Base-by-base conservation (phyloP, 2,329 filamentous ascomycete genomes). In the Hypocreales sp. region DNA sequence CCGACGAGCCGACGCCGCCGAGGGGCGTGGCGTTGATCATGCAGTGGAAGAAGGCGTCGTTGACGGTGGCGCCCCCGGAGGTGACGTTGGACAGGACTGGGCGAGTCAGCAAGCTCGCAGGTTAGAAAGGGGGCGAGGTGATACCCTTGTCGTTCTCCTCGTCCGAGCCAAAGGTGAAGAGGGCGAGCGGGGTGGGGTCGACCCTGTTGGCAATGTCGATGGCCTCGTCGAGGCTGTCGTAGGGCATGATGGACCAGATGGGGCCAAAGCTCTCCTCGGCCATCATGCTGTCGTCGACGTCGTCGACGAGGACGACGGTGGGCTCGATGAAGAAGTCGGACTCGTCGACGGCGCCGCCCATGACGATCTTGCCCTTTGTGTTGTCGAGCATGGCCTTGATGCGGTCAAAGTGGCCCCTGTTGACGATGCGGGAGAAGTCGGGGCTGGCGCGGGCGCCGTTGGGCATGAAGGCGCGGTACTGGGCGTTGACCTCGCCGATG, bases 361-460 rank as follows among this genome's bases (percentile, higher is more conserved):
- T 59, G 26, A 95, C 63, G 36, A 98, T 83, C 56, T 80, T 79
- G 50, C 90, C 90, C 35, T 69, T 68, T 30, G 72, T 79, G 31
- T 72, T 65, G 49, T 93, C 83, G n/a, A 98, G 60, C 81, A 95
- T 84, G 44, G 72, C 72, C 67, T 90, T 92, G 40, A 95, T 65
- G 20, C 87, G 75, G 35, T 70, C 60, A 55, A 87, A 95, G 40
- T 90, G 75, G 22, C 65, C 59, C 38, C 71, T 62, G 53, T 92
- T 93, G 53, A 92, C 65, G 38, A 98, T 82, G 32, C 79, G 76
- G 13, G 65, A 67, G 45, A 77, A 83, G 48, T 94, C 86, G 1
- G 72, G 64, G 34, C 79, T 87, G n/a, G 64, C 62, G 51, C 78
- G 75, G 25, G 78, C 69, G 14, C 90, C 90, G 8, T 80, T 58